Percentiles rank a stretch among this genome's conserved stretches.
Evolutionary conservation across 176 grass and related monocot species (phyloP).

Genomic region (Leersia perrieri): DNA sequence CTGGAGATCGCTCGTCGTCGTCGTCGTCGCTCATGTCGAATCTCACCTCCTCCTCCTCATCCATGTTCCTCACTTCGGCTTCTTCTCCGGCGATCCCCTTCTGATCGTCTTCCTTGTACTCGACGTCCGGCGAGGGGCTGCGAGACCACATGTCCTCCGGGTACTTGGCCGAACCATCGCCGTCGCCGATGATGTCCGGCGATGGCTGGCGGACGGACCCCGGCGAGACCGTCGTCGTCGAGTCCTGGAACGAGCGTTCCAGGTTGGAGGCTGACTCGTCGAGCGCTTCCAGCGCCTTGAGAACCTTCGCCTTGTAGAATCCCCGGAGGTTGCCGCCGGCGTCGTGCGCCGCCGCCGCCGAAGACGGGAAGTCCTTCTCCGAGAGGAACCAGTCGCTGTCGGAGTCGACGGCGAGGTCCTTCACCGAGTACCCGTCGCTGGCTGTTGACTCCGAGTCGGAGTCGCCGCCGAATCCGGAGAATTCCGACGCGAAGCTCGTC

Average conservation of each 20-base stretch:
- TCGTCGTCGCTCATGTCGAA: conserved; percentile 30
- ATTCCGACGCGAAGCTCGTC: conserved; percentile 54
- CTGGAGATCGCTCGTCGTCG: conserved; percentile 2
- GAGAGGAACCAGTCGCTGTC: conserved; percentile 88
- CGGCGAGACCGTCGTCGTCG: conserved; percentile 28
- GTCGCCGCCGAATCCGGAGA: conserved; percentile 57
- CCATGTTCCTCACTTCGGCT: background rate
- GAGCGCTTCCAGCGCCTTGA: conserved; percentile 45
- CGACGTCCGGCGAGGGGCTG: conserved; percentile 45
- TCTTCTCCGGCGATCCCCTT: background rate
- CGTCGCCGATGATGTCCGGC: conserved; percentile 28
- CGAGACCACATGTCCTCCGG: conserved; percentile 56
- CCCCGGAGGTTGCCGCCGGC: conserved; percentile 22
- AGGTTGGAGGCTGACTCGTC: background rate
- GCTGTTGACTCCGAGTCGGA: conserved; percentile 76
- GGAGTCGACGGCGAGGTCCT: conserved; percentile 76
- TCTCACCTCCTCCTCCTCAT: conserved; percentile 6
- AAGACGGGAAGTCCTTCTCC: conserved; percentile 66
- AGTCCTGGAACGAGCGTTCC: conserved; percentile 36
- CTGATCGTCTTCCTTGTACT: conserved; percentile 22
- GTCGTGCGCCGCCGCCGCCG: background rate
- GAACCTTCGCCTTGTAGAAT: conserved; percentile 49
- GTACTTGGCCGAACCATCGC: conserved; percentile 25
- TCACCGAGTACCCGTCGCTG: conserved; percentile 95
- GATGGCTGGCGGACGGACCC: conserved; percentile 25